Evolutionary conservation across 2,329 filamentous ascomycete species (phyloP).

Genomic region (Hypoxylon rubiginosum): DNA sequence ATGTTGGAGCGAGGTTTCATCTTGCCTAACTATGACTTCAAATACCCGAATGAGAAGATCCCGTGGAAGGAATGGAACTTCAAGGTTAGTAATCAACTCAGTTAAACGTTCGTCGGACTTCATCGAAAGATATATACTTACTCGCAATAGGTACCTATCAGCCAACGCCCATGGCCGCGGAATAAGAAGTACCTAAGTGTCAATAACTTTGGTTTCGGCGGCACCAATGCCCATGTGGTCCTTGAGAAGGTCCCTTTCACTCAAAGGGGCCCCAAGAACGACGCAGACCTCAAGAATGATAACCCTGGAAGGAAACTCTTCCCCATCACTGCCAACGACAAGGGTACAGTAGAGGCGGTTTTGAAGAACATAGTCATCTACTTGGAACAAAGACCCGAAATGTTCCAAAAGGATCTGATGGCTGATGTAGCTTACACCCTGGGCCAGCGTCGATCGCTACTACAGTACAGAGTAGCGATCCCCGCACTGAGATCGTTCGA

Average conservation of each 20-base stretch:
- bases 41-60: slow-evolving; percentile 63
- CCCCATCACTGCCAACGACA: slow-evolving; percentile 59
- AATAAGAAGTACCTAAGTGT: slow-evolving; percentile 63
- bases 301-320: slow-evolving; percentile 57
- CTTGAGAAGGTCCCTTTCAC: slow-evolving; percentile 54
- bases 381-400: slow-evolving; percentile 58
- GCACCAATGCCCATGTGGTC: slow-evolving; percentile 50
- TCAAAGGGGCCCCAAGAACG: slow-evolving; percentile 49
- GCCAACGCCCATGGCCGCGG: slow-evolving; percentile 61
- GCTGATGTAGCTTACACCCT: slow-evolving; percentile 64
- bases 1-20: slow-evolving; percentile 66
- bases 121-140: slow-evolving; percentile 8
- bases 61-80: slow-evolving; percentile 65
- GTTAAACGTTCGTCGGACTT: neutral
- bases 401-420: slow-evolving; percentile 60
- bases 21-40: slow-evolving; percentile 64
- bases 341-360: slow-evolving; percentile 53
- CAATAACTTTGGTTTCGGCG: slow-evolving; percentile 52
- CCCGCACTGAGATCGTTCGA: slow-evolving; percentile 60
- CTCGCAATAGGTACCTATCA: slow-evolving; percentile 55
- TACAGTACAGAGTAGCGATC: slow-evolving; percentile 61
- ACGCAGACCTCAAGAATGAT: slow-evolving; percentile 52
- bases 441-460: slow-evolving; percentile 59
- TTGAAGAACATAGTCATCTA: slow-evolving; percentile 59
- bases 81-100: slow-evolving; percentile 46